Base-by-base conservation (phyloP, 306 rosid species). In the Comarum palustre region DNA sequence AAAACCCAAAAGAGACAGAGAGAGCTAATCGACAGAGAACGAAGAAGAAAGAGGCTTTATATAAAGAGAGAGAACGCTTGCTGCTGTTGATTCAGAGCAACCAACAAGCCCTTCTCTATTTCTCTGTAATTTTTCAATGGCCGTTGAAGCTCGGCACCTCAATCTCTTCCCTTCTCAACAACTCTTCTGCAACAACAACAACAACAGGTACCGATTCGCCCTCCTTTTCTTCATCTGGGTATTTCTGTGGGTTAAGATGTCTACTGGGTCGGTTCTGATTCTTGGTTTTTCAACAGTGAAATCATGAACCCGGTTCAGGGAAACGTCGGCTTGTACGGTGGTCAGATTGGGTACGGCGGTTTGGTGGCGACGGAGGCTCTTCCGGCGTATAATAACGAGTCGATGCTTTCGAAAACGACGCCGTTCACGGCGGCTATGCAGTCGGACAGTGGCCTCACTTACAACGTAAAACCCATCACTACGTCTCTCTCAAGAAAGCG, bases 61-160 rank as follows among this genome's bases (percentile, higher is more conserved):
- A 50, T 2, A 69, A 6, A 69, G 25, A 43, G 4, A 59, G 24
- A 42, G 14, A 72, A 72, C 55, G 66, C 38, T 69, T 42, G 63
- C 43, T 8, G 19, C n/a, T 65, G 2, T 60, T 6, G 13, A 45
- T 45, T 45, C 50, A 45, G 50, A 45, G 50, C 14, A 43, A 43
- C 42, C 16, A 19, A 2, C 45, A 27, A 27, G 29, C 29, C 32
- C 31, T n/a, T 48, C 10, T 57, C 6, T 13, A 6, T 11, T 6
- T 34, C 19, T 57, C 51, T 22, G 16, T 16, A 48, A 55, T 19
- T 20, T 13, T 5, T 43, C 27, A 47, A 90, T 93, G 97, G 97
- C 98, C 60, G 98, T 93, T 42, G 90, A 91, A 77, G 92, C 98
- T 80, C 85, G 85, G 66, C 92, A 86, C 73, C 92, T 86, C 67